Base-by-base conservation (phyloP, 495 filamentous ascomycete genomes). In the Talaromyces wortmannii region DNA sequence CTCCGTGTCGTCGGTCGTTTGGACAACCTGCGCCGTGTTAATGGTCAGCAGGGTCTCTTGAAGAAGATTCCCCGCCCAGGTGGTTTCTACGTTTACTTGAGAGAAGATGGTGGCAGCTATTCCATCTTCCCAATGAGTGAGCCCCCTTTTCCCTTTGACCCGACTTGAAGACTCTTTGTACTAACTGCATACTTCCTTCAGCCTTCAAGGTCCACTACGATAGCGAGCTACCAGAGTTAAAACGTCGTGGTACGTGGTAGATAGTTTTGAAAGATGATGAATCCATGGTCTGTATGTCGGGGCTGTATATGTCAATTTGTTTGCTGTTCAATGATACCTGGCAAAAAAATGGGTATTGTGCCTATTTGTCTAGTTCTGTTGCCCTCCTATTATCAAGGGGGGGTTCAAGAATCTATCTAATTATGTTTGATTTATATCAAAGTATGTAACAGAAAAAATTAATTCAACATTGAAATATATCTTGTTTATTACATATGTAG, bases 91-190 rank as follows among this genome's bases (percentile, higher is more conserved):
- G 65, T 83, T 29, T 95, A 91, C 59, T 78, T 95, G 73, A 80
- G 82, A 51, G 83, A 88, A 67, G 87, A 95, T 61, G 81, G 84
- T 69, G 84, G 85, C 29, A 76, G 78, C 31, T 83, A 83, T 69
- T 88, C 78, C 64, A 78, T 87, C 6, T 92, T 90, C 75, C 90
- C 90, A 0, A 83, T 79, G 30, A 85, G 80, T 70, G 82, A 75
- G 77, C 66, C 13, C 18, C 15, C 16, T 15, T 30, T n/a, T 40
- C n/a, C 45, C 17, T 36, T 36, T 10, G 5, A 23, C 10, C 15
- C 6, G 13, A 31, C n/a, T 23, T 23, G 13, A 40, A 40, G 8
- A 40, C 36, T 36, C 36, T 40, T 48, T 2, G 11, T 12, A 50
- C 61, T 68, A 53, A 66, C 46, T 6, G 45, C 10, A 15, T 55